Evolutionary conservation across 441 rosid genomes (phyloP), one percentile per base, ranked within the genome.

Genomic region (Melastoma candidum): DNA sequence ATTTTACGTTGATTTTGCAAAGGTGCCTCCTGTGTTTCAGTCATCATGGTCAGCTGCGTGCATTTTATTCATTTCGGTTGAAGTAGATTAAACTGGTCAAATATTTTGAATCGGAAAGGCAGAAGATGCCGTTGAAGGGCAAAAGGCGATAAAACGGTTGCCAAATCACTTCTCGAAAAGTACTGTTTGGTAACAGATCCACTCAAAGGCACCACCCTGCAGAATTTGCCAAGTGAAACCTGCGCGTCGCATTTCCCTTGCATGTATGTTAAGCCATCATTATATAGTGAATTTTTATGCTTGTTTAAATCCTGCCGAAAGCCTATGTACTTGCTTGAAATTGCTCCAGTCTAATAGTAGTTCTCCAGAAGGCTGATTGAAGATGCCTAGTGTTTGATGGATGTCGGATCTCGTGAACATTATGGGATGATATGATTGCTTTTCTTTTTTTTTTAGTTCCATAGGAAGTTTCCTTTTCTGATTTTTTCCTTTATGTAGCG

Each of bases 101-200:
- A 49, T 73, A 17, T 17, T 49, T 61, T 50, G 46, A 47, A 44
- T 60, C 67, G 26, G 50, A 39, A 68, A 88, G 98, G 76, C 85
- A 26, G 86, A 86, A 70, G 78, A 47, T 57, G 95, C 88, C 2
- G 97, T 84, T 26, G 90, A 88, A 74, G 84, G 64, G 98, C 97
- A 57, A 75, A 71, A 68, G 98, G 92, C 57, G 95, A 84, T 74
- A 92, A 85, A 68, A 76, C 32, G 9, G 88, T 84, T 63, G 95
- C 97, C 60, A 69, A 64, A 27, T 68, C 61, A 55, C 97, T 88
- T 47, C 69, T 84, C 26, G 44, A 86, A 48, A 84, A 73, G 59
- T 82, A 88, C 61, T 80, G 84, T 65, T 68, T 52, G 48, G 66
- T 92, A 66, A 84, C 92, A 22, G 67, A 66, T 9, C 90, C 88